phyloP scores from a whole-genome alignment of 2,329 filamentous ascomycete genomes.

The Curvularia sp. region DNA sequence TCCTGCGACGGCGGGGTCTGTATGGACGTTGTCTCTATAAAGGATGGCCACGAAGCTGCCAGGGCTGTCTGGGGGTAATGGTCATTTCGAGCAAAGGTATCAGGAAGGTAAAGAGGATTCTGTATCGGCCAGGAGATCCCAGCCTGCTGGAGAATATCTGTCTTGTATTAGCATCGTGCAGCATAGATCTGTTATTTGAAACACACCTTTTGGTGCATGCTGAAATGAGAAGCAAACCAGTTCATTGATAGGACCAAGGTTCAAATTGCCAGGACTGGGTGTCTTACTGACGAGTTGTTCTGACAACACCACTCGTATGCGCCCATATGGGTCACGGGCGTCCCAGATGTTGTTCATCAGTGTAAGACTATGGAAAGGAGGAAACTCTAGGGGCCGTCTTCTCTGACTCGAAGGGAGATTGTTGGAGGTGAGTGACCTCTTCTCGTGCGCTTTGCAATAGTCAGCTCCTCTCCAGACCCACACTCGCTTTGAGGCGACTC shows the following conservation, averaged over 20 bases:
- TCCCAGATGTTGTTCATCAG: constrained; percentile 75
- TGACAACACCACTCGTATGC: constrained; percentile 77
- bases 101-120: constrained; percentile 41
- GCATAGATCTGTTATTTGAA: neutral
- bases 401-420: constrained; percentile 63
- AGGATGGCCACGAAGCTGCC: constrained; percentile 4
- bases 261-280: constrained; percentile 25
- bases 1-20: constrained; percentile 22
- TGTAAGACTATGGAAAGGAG: constrained; percentile 72
- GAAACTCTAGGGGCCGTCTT: constrained; percentile 67
- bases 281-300: constrained; percentile 65
- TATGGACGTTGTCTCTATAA: constrained; percentile 9
- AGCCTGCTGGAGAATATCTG: constrained; percentile 75
- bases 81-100: constrained; percentile 10
- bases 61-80: constrained; percentile 9
- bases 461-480: neutral
- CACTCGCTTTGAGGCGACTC: neutral
- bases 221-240: constrained; percentile 82
- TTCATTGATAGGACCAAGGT: constrained; percentile 72
- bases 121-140: constrained; percentile 78
- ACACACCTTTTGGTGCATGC: constrained; percentile 77
- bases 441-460: constrained; percentile 32
- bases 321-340: constrained; percentile 72
- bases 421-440: constrained; percentile 24
- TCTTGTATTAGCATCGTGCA: constrained; percentile 21